phyloP scores from a whole-genome alignment of 2,329 filamentous ascomycete genomes.

The Aspergillus melleus region DNA sequence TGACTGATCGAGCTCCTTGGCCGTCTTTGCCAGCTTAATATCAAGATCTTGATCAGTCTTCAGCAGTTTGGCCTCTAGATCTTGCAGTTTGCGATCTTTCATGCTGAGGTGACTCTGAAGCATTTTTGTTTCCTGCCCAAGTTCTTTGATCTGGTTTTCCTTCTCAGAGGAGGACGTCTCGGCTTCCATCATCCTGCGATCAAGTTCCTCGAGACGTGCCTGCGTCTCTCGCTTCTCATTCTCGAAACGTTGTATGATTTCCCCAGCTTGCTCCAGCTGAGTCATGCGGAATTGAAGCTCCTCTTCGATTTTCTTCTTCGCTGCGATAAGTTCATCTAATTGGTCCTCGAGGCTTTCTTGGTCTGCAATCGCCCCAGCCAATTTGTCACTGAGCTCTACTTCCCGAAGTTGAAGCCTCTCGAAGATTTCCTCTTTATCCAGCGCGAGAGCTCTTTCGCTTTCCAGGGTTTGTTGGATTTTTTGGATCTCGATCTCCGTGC shows the following conservation, averaged over 20 bases:
- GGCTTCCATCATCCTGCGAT: conserved; percentile 69
- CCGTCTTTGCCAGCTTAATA: conserved; percentile 73
- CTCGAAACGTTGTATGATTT: conserved; percentile 82
- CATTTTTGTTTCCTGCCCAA: conserved; percentile 85
- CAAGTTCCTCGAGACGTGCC: conserved; percentile 66
- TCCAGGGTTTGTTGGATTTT: conserved; percentile 92
- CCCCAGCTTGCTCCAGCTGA: conserved; percentile 88
- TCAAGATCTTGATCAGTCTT: conserved; percentile 87
- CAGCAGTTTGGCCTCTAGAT: conserved; percentile 80
- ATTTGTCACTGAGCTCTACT: conserved; percentile 85
- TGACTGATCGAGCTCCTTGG: conserved; percentile 74
- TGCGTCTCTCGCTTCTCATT: conserved; percentile 78
- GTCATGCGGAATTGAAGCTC: conserved; percentile 75
- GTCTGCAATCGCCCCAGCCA: conserved; percentile 87
- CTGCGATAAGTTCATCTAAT: conserved; percentile 80
- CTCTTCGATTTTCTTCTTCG: conserved; percentile 84
- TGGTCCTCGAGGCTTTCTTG: conserved; percentile 94
- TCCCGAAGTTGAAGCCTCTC: conserved; percentile 93
- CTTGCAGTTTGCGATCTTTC: conserved; percentile 85
- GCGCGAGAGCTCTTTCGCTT: conserved; percentile 88
- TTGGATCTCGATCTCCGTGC: conserved; percentile 82
- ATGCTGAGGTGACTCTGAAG: conserved; percentile 84
- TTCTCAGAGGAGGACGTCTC: conserved; percentile 70
- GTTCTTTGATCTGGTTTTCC: conserved; percentile 70
- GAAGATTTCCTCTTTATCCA: conserved; percentile 99